These are phyloP conservation scores for Tulasnella sp. DNA, from an alignment of 768 basidiomycete genomes.

Conservation along the genomic window DNA sequence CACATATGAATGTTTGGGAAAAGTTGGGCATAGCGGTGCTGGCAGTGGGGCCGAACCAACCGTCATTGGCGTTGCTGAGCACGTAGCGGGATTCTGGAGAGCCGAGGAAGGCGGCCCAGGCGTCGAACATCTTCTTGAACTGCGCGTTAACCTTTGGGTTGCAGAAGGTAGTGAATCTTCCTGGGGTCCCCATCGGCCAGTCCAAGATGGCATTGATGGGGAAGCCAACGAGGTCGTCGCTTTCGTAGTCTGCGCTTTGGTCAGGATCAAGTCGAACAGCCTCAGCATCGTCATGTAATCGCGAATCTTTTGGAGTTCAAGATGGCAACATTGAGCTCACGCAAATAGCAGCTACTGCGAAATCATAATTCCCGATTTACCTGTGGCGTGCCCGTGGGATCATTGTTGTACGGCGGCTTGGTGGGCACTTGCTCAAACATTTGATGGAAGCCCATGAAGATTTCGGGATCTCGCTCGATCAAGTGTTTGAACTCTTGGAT, in stretches of 20 bases:
- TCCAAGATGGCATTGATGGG: constrained; percentile 41
- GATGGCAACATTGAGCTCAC: no score
- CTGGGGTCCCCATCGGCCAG: constrained; percentile 35
- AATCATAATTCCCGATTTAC: neutral
- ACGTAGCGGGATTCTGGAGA: constrained; percentile 36
- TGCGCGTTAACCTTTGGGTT: constrained; percentile 37
- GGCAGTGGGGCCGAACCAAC: constrained; percentile 41
- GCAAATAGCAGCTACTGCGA: no score
- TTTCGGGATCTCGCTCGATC: constrained; percentile 26
- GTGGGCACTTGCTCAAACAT: constrained; percentile 30
- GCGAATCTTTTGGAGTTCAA: constrained; percentile 31
- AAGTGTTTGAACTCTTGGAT: constrained; percentile 27
- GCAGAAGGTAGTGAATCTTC: constrained; percentile 29
- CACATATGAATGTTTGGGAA: constrained; percentile 32
- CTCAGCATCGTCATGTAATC: constrained; percentile 35
- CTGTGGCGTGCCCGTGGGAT: constrained; percentile 24
- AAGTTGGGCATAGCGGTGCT: constrained; percentile 27
- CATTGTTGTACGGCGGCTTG: constrained; percentile 2
- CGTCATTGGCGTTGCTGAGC: constrained; percentile 30
- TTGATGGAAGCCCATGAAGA: constrained; percentile 27
- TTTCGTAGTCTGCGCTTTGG: constrained; percentile 33
- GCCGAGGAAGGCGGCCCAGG: constrained; percentile 40
- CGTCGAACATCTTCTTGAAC: constrained; percentile 40
- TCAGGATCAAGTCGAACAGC: constrained; percentile 36
- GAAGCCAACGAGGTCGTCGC: constrained; percentile 35